phyloP scores from a whole-genome alignment of 345 rosid genomes.

The Salix purpurea region DNA sequence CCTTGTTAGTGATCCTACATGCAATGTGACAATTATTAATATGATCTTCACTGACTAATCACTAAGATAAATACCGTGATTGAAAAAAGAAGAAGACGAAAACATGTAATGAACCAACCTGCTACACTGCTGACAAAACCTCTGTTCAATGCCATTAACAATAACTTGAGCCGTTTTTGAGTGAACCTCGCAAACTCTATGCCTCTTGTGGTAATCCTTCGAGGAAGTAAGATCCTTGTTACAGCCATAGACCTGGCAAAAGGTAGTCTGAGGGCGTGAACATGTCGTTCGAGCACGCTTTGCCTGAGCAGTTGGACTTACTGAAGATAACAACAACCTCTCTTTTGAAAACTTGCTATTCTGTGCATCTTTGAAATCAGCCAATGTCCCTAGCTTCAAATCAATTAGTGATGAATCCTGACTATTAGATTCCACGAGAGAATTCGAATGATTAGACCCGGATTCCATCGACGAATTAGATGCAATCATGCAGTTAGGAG shows the following conservation, averaged over 20 bases:
- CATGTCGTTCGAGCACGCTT: constrained; percentile 27
- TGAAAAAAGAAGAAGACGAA: neutral
- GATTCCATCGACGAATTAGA: constrained; percentile 33
- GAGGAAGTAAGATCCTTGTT: constrained; percentile 66
- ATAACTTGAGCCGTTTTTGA: constrained; percentile 63
- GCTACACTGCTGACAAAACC: constrained; percentile 95
- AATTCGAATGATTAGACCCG: constrained; percentile 27
- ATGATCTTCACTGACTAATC: neutral
- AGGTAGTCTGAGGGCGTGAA: constrained; percentile 24
- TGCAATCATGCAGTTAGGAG: constrained; percentile 31
- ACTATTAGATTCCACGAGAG: constrained; percentile 26
- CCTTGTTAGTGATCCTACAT: neutral
- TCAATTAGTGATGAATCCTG: constrained; percentile 30
- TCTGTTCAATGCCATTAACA: constrained; percentile 63
- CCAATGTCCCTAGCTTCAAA: constrained; percentile 39
- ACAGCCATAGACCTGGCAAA: constrained; percentile 74
- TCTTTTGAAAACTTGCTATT: constrained; percentile 14
- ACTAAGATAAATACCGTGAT: neutral
- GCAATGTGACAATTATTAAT: neutral
- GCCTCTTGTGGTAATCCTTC: constrained; percentile 75
- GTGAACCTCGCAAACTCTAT: constrained; percentile 77
- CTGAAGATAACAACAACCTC: constrained; percentile 20
- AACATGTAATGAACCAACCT: constrained; percentile 38
- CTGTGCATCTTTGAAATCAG: constrained; percentile 24
- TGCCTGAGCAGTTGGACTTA: constrained; percentile 1